Evolutionary conservation across 345 rosid genomes (phyloP).

Genomic region (Heritiera littoralis): DNA sequence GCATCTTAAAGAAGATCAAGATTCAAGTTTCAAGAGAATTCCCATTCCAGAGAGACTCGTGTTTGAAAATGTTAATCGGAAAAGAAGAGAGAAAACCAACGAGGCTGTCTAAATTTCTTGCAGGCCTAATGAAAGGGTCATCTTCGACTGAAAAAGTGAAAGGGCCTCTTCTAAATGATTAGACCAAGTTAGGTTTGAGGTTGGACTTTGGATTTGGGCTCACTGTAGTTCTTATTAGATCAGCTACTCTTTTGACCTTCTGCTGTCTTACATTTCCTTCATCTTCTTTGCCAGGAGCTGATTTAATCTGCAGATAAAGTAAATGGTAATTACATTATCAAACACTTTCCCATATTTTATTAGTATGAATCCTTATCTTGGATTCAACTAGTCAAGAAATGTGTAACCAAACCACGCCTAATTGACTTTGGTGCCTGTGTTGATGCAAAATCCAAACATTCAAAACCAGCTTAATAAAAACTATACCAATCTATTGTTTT

Average conservation of each 20-base stretch:
- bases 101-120: too few relatives aligned
- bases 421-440: background rate
- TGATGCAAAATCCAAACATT: background rate
- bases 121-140: too few relatives aligned
- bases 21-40: too few relatives aligned
- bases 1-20: too few relatives aligned
- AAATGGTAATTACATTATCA: background rate
- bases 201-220: background rate
- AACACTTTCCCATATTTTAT: background rate
- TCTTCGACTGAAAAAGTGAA: too few relatives aligned
- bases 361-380: background rate
- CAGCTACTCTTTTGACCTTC: background rate
- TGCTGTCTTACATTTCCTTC: background rate
- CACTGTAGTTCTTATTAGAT: background rate
- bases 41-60: too few relatives aligned
- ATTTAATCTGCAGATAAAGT: background rate
- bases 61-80: too few relatives aligned
- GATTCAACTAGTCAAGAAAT: background rate
- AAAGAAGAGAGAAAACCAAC: too few relatives aligned
- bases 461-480: background rate
- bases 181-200: background rate
- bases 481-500: too few relatives aligned
- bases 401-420: background rate
- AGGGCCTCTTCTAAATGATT: too few relatives aligned
- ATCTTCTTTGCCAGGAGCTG: background rate